Evolutionary conservation across 495 filamentous ascomycete genomes (phyloP).

Genomic region (Penicillium canescens): DNA sequence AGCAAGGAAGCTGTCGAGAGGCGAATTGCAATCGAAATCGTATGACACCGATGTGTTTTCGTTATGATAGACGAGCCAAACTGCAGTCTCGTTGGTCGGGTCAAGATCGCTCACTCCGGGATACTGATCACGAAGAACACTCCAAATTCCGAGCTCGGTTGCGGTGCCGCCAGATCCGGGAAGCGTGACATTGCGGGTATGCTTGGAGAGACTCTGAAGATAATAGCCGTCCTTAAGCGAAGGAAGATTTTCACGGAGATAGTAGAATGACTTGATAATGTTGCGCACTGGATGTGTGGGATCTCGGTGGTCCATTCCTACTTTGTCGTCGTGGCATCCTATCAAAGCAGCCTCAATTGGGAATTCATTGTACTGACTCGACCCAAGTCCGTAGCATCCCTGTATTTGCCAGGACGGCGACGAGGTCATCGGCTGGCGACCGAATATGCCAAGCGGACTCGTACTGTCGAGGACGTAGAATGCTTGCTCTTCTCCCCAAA

Average conservation of each 20-base stretch:
- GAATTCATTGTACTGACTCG: conserved; percentile 58
- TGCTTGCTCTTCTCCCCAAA: conserved; percentile 72
- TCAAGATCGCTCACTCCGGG: conserved; percentile 42
- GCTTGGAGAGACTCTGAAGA: conserved; percentile 56
- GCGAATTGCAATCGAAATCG: conserved; percentile 54
- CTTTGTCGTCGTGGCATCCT: conserved; percentile 58
- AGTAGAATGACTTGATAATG: conserved; percentile 66
- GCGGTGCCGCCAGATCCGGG: conserved; percentile 51
- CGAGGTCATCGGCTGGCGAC: conserved; percentile 64
- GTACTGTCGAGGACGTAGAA: conserved; percentile 69
- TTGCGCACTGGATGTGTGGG: conserved; percentile 66
- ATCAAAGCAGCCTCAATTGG: conserved; percentile 51
- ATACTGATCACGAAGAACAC: conserved; percentile 52
- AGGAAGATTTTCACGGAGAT: conserved; percentile 57
- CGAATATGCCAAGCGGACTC: conserved; percentile 68
- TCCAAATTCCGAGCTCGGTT: conserved; percentile 70
- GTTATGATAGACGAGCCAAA: conserved; percentile 73
- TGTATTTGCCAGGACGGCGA: conserved; percentile 67
- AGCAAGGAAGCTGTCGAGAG: conserved; percentile 46
- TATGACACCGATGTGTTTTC: conserved; percentile 53
- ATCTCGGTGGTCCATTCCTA: conserved; percentile 67
- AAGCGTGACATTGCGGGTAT: conserved; percentile 48
- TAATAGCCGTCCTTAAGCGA: conserved; percentile 66
- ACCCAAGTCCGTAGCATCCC: conserved; percentile 61
- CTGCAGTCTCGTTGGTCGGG: conserved; percentile 46